phyloP scores from a whole-genome alignment of 306 rosid genomes.

The Cicer pinnatifidum region DNA sequence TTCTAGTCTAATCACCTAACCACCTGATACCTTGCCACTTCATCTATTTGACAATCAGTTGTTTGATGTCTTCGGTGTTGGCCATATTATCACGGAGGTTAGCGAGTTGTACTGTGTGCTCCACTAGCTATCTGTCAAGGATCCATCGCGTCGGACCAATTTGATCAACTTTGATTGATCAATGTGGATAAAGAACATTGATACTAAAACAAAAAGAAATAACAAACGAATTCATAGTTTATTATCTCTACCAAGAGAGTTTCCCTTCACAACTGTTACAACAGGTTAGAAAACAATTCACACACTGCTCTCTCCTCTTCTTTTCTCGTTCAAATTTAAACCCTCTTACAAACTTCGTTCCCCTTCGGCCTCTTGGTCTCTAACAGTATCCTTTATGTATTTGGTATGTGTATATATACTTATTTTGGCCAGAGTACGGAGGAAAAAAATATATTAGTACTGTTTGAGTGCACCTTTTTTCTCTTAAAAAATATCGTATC shows the following conservation, averaged over 20 bases:
- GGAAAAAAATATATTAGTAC: neutral
- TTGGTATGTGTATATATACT: slow-evolving; percentile 9
- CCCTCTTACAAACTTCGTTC: slow-evolving; percentile 1
- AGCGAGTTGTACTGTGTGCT: neutral
- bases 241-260: slow-evolving; percentile 9
- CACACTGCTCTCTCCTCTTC: slow-evolving; percentile 11
- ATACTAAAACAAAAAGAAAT: neutral
- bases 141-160: neutral
- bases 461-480: slow-evolving; percentile 24
- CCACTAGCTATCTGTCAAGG: neutral
- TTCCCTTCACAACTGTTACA: neutral
- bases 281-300: neutral
- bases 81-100: neutral
- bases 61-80: neutral
- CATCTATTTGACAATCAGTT: neutral
- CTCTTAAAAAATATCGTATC: slow-evolving; percentile 30
- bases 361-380: slow-evolving; percentile 11
- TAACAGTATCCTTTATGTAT: slow-evolving; percentile 11
- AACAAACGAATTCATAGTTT: neutral
- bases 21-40: slow-evolving; percentile 8
- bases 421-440: slow-evolving; percentile 1
- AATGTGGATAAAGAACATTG: neutral
- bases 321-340: neutral
- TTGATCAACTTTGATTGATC: neutral
- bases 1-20: neutral